A percentile compares a stretch with the other conserved stretches of the same genome.
Evolutionary conservation across 306 rosid genomes (phyloP).

Genomic region (Benincasa hispida): DNA sequence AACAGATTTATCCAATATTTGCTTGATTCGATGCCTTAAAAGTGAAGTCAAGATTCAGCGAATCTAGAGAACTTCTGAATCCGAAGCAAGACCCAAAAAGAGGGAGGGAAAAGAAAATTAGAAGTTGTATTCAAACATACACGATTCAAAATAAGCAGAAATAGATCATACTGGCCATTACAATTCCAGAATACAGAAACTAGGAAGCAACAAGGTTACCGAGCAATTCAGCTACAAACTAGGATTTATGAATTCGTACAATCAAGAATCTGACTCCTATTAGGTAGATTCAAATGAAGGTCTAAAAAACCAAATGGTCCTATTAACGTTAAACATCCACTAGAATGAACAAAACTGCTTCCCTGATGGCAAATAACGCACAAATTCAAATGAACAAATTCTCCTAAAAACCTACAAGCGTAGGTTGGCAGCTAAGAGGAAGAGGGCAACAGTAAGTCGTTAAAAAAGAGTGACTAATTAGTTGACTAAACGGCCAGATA

Average conservation of each 20-base stretch:
- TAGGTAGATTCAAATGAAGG: background rate
- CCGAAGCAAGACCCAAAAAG: background rate
- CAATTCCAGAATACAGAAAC: background rate
- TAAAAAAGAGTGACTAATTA: background rate
- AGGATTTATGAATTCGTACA: background rate
- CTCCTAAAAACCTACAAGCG: background rate
- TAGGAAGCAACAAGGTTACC: background rate
- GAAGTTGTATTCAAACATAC: background rate
- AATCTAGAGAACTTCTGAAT: slow-evolving; percentile 7
- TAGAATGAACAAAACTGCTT: background rate
- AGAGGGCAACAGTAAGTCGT: background rate
- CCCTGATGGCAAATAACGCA: background rate
- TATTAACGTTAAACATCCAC: background rate
- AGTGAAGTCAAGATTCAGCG: slow-evolving; percentile 23
- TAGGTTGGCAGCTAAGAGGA: background rate
- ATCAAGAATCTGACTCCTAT: background rate
- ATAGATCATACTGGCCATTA: background rate
- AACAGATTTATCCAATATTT: slow-evolving; percentile 35
- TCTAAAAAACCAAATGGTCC: background rate
- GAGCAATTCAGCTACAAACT: background rate
- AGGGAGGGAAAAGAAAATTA: background rate
- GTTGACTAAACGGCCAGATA: background rate
- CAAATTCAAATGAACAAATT: background rate
- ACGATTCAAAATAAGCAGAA: background rate
- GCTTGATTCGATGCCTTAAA: slow-evolving; percentile 46